Percentiles rank a stretch among this genome's conserved stretches.
phyloP scores from a whole-genome alignment of 1,139 yeast species.

The Saccharomyces hybrid region DNA sequence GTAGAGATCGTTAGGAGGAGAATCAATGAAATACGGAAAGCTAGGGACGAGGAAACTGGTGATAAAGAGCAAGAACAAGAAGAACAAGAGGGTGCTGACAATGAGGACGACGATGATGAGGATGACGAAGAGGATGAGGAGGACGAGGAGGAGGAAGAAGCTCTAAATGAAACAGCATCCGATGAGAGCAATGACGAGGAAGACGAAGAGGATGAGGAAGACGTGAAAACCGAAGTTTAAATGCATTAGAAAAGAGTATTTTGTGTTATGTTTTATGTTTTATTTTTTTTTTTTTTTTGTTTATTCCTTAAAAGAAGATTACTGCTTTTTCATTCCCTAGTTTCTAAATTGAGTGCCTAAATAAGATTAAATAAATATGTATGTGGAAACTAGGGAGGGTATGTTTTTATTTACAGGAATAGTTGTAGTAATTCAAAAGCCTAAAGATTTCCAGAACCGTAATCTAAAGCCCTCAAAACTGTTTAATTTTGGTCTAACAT shows the following conservation, averaged over 20 bases:
- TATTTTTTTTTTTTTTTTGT: neutral
- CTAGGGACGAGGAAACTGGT: conserved; percentile 23
- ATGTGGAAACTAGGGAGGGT: neutral
- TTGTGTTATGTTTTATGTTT: neutral
- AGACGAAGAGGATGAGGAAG: conserved; percentile 5
- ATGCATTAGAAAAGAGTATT: neutral
- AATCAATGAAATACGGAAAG: conserved; percentile 27
- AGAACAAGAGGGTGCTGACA: conserved; percentile 15
- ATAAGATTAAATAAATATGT: neutral
- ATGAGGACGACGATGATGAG: conserved; percentile 4
- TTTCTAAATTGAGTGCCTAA: neutral
- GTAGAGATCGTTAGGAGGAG: conserved; percentile 67
- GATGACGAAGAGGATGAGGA: conserved; percentile 20
- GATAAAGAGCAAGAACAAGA: conserved; percentile 9
- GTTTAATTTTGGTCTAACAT: conserved; percentile 86
- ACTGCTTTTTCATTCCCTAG: neutral
- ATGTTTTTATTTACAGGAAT: neutral
- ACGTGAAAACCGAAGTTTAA: neutral
- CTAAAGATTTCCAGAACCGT: conserved; percentile 54
- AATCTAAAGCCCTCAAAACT: conserved; percentile 69
- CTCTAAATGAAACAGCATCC: conserved; percentile 4
- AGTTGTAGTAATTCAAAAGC: conserved; percentile 27
- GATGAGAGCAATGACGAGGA: conserved; percentile 5
- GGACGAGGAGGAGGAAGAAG: neutral
- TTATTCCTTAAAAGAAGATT: neutral